Evolutionary conservation across 2,329 filamentous ascomycete species (phyloP), one percentile per base, ranked within the genome.

Genomic region (Alternaria consortialis): DNA sequence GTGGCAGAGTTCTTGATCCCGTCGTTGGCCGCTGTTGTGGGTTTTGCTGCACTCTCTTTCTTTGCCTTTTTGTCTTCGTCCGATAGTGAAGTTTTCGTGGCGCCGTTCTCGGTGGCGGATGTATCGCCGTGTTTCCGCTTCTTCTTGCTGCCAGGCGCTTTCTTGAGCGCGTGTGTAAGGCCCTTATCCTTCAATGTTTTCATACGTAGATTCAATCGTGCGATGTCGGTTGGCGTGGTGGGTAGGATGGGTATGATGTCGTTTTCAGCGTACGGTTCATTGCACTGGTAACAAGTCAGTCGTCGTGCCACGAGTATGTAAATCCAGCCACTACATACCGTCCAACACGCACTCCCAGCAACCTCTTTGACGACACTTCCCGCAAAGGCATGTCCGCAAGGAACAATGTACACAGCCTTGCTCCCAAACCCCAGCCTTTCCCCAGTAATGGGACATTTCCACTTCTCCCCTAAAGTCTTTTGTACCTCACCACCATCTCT

Each of bases 351-450:
- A 65, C 91, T 90, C 2, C 81, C 85, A 25, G 84, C 84, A n/a
- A 96, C 88, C 79, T 95, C 91, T 68, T 90, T 91, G 67, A 98
- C 89, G 7, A 93, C 93, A 54, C 89, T 88, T 63, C 96, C 93
- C 0, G 92, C 90, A 79, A 98, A 98, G 0, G 92, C 94, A 82
- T 99, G 96, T 0, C 95, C 96, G 73, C 95, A 99, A 0, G 95
- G 95, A 5, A 98, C 92, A 3, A 99, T 73, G 72, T 98, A 99
- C 1, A 97, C 92, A 0, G 93, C 86, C 78, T 90, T 94, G 15
- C 90, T 89, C 5, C 85, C 84, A 0, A 93, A 89, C 0, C 95
- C 95, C 25, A 99, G 81, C 76, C 91, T 89, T 76, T 96, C 97
- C 71, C 91, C 87, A 2, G 94, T 97, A 56, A 98, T 87, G 0